These are phyloP conservation scores for Lactarius quietus DNA, from an alignment of 768 basidiomycete species.

Conservation along the genomic window DNA sequence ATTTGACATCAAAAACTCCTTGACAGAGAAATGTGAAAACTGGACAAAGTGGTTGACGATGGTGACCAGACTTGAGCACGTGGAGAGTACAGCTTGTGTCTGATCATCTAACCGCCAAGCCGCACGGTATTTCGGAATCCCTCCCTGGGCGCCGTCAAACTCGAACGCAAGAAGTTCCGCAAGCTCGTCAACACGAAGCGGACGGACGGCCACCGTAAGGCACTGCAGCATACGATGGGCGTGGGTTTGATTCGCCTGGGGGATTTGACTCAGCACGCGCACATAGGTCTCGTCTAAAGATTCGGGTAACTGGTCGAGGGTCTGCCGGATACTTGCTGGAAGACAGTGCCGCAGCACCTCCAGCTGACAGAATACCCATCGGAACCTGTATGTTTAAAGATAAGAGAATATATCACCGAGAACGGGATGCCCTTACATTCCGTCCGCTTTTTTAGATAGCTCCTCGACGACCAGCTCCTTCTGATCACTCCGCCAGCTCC, in stretches of 20 bases:
- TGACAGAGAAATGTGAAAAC: background rate
- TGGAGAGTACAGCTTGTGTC: background rate
- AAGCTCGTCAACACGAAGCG: background rate
- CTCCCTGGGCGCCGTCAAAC: background rate
- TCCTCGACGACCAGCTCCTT: background rate
- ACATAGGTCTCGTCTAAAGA: background rate
- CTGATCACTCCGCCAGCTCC: background rate
- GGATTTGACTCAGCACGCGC: background rate
- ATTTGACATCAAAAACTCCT: background rate
- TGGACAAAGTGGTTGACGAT: background rate
- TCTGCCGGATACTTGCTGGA: background rate
- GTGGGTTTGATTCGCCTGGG: background rate
- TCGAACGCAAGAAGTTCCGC: background rate
- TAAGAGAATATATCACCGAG: background rate
- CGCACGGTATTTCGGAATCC: background rate
- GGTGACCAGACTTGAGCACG: background rate
- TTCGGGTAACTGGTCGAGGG: background rate
- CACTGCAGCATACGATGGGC: background rate
- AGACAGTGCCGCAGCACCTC: background rate
- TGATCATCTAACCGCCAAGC: background rate
- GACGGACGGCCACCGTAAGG: background rate
- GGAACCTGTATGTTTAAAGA: background rate
- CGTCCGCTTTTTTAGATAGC: background rate
- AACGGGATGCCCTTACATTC: background rate
- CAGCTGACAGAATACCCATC: background rate